Percentiles rank a stretch among this genome's conserved stretches.
Conservation (phyloP, 163 green algal genomes). For the Scenedesmus sp. region DNA sequence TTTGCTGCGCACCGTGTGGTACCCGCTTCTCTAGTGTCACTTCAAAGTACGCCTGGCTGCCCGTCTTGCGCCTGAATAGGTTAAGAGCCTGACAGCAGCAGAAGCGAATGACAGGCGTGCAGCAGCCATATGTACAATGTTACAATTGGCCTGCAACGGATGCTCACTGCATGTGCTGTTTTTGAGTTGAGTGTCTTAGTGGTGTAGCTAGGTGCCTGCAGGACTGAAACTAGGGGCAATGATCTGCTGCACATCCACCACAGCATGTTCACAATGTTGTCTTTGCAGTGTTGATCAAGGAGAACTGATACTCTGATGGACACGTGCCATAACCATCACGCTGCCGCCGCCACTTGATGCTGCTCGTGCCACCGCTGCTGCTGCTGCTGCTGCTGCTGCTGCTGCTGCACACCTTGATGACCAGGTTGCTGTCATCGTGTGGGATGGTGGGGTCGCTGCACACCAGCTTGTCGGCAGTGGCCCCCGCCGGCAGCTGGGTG, state of each 20-base stretch:
- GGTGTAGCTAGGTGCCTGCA: too few relatives aligned
- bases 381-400: neutral
- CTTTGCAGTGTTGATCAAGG: neutral
- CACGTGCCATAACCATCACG: neutral
- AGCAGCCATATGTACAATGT: neutral
- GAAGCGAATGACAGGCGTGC: neutral
- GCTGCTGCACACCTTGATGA: slow-evolving; percentile 87
- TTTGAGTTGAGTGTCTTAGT: too few relatives aligned
- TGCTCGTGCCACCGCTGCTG: neutral
- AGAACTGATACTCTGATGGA: too few relatives aligned
- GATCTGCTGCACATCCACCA: too few relatives aligned
- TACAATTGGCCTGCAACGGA: too few relatives aligned
- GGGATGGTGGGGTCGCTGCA: slow-evolving; percentile 91
- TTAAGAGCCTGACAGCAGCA: slow-evolving; percentile 77
- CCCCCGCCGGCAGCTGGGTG: slow-evolving; percentile 58
- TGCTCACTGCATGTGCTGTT: too few relatives aligned
- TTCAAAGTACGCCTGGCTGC: slow-evolving; percentile 74
- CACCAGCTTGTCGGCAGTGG: slow-evolving; percentile 76
- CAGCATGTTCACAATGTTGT: neutral
- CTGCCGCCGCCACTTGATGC: neutral
- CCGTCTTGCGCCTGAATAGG: slow-evolving; percentile 89
- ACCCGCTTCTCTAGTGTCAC: slow-evolving; percentile 92
- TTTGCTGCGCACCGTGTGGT: slow-evolving; percentile 75
- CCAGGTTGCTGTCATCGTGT: slow-evolving; percentile 93
- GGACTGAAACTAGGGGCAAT: too few relatives aligned